Evolutionary conservation across 1,139 yeast genomes (phyloP), one percentile per base, ranked within the genome.

Genomic region (Debaryomyces sp.): DNA sequence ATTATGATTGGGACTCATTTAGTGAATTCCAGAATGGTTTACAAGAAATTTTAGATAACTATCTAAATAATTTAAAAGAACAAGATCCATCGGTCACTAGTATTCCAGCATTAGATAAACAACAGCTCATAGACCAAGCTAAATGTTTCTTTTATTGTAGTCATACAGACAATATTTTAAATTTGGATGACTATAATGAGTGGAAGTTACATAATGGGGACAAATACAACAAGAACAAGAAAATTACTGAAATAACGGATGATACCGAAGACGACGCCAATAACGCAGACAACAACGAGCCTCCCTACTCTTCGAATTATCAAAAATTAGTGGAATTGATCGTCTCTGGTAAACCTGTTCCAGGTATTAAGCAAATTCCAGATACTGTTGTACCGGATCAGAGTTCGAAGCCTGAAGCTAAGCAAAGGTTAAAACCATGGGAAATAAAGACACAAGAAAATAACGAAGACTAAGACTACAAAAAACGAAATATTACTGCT

Each of bases 351-450:
- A 79, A 84, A 59, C 87, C 87, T 1, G 80, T 89, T 3, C 96
- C 96, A 0, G 96, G 96, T 0, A 84, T 89, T 48, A 84, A 80
- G 54, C 74, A 83, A 38, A 85, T 89, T 27, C 95, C 96, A 1
- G 82, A 85, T 50, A 85, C 89, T 0, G 82, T 84, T 0, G 71
- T 88, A 37, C 64, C 72, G 3, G 84, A 82, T 8, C 75, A 78
- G 46, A 71, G 77, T n/a, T 78, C 87, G 1, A 57, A 61, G 43
- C 60, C 83, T 0, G 63, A 57, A 6, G 74, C 78, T 5, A 57
- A 68, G 24, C 78, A 68, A 47, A 75, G 96, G 52, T 64, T 64
- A 47, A 89, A 89, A 61, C 96, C 96, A 1, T 89, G 96, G 96
- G 94, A 87, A 61, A 64, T 57, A 39, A 49, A 53, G 3, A 29